These are phyloP conservation scores for Endotrypanum monterogeii DNA, from an alignment of 208 protist genomes.

Conservation along the genomic window DNA sequence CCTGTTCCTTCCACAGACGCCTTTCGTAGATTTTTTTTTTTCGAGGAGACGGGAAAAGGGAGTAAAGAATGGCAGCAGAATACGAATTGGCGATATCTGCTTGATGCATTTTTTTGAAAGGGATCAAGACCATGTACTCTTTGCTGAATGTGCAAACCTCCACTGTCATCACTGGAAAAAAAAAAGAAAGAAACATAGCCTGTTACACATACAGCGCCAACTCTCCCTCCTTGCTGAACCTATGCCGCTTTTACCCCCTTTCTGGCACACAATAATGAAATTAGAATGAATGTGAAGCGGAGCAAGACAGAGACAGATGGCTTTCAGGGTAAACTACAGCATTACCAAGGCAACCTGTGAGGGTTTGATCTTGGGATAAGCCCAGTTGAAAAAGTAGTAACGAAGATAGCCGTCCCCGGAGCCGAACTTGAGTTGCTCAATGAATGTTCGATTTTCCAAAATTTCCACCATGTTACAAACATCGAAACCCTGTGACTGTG, in stretches of 20 bases:
- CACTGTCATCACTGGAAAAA: neutral
- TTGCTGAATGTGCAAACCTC: neutral
- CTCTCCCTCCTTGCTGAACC: neutral
- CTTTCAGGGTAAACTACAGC: constrained; percentile 55
- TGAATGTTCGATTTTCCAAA: constrained; percentile 89
- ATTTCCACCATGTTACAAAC: constrained; percentile 99
- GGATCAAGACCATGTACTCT: neutral
- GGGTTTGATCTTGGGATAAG: constrained; percentile 85
- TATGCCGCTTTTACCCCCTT: neutral
- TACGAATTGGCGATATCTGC: neutral
- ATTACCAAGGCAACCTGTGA: constrained; percentile 92
- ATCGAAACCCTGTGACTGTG: constrained; percentile 93
- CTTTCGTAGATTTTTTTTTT: neutral
- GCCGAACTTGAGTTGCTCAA: constrained; percentile 97
- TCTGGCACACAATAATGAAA: neutral
- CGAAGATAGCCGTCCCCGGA: constrained; percentile 97
- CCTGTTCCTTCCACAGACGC: no score
- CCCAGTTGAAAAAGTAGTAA: constrained; percentile 99
- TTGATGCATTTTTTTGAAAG: neutral
- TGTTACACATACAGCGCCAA: neutral
- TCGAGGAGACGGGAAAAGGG: neutral
- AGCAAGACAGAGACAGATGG: neutral
- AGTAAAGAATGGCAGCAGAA: neutral
- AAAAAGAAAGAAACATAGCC: neutral
- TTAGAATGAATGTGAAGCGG: neutral